Percentiles rank a stretch among this genome's conserved stretches.
phyloP scores from a whole-genome alignment of 129 eudicot species.

The Sambucus nigra region DNA sequence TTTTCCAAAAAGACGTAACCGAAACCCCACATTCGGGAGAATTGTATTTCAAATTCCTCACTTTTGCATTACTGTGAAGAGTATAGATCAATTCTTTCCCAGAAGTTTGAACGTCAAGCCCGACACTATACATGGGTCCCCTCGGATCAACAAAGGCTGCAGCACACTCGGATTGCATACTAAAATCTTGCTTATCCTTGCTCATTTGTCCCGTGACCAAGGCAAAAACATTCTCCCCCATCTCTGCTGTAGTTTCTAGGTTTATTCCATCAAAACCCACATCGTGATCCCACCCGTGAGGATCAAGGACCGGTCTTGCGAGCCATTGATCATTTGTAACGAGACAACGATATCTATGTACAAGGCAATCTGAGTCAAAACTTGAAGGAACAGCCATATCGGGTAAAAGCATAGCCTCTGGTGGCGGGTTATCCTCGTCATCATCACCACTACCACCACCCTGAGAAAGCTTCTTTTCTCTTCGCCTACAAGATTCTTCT shows the following conservation, averaged over 20 bases:
- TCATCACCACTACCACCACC: conserved; percentile 24
- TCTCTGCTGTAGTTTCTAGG: conserved; percentile 46
- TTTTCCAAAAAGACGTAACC: conserved; percentile 51
- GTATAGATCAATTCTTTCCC: conserved; percentile 68
- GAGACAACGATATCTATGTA: conserved; percentile 66
- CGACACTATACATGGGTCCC: conserved; percentile 55
- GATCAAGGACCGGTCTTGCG: conserved; percentile 84
- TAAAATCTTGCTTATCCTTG: conserved; percentile 93
- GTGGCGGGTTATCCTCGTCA: conserved; percentile 17
- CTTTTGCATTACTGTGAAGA: conserved; percentile 45
- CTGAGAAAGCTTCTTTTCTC: conserved; percentile 19
- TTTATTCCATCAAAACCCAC: conserved; percentile 93
- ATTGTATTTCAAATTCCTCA: conserved; percentile 37
- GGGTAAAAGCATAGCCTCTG: conserved; percentile 63
- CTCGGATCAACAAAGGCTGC: conserved; percentile 48
- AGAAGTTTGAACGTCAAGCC: conserved; percentile 71
- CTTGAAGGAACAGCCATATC: conserved; percentile 83
- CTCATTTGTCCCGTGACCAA: conserved; percentile 77
- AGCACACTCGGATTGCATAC: conserved; percentile 60
- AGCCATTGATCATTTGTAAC: conserved; percentile 65
- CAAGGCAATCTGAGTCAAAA: conserved; percentile 64
- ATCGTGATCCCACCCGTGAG: conserved; percentile 96
- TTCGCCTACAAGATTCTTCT: conserved; percentile 44
- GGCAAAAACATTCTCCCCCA: conserved; percentile 39
- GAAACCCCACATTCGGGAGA: conserved; percentile 75